Evolutionary conservation across 257 asterid genomes (phyloP).

Genomic region (Oldenlandia corymbosa): DNA sequence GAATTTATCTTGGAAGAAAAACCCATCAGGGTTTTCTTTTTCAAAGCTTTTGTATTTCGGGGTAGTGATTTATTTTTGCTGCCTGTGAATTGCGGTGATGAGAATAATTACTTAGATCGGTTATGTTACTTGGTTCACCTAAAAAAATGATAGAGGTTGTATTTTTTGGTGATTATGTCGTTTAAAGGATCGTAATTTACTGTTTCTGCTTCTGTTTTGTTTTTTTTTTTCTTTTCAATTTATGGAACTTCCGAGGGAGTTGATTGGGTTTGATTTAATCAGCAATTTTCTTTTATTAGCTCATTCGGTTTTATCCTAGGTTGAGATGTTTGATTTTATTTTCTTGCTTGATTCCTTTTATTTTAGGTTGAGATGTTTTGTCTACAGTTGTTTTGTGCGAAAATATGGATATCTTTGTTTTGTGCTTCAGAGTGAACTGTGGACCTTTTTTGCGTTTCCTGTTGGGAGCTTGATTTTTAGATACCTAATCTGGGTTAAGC

Average conservation of each 20-base stretch:
- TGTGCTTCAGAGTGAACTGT: background rate
- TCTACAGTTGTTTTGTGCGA: background rate
- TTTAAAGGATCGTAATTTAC: background rate
- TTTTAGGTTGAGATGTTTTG: background rate
- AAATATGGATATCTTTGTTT: too few species aligned
- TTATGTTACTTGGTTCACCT: background rate
- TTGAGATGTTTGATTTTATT: background rate
- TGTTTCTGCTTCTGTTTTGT: background rate
- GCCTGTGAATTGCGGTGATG: background rate
- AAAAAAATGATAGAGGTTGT: background rate
- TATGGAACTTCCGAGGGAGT: background rate
- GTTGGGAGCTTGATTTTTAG: background rate
- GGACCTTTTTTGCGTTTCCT: background rate
- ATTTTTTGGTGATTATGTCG: background rate
- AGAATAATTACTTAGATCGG: slow-evolving; percentile 5
- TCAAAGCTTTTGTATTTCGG: background rate
- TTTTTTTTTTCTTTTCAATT: too few species aligned
- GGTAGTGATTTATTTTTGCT: background rate
- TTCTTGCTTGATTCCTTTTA: background rate
- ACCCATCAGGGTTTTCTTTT: background rate
- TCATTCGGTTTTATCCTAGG: background rate
- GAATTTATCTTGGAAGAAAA: background rate
- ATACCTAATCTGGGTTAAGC: background rate
- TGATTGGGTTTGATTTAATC: background rate
- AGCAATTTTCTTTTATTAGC: background rate